Base-by-base conservation (phyloP, 345 rosid genomes). In the Capsella bursapastoris region DNA sequence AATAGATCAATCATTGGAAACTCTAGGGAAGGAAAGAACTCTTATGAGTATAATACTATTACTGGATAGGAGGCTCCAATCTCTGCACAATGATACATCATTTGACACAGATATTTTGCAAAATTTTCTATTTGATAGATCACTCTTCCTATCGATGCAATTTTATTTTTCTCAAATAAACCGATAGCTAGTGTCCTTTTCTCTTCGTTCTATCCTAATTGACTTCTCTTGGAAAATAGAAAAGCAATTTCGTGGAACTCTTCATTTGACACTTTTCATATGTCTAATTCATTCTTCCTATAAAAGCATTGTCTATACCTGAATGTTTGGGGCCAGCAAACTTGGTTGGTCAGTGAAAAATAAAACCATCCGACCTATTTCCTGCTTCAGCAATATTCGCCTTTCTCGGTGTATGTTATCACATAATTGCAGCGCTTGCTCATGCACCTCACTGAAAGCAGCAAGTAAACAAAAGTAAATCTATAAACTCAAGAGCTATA, bases 331-430 rank as follows among this genome's bases (percentile, higher is more conserved):
- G 32, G 99, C 98, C 85, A 95, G 82, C 74, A 95, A 86, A 84
- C 99, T 95, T 50, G 99, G 98, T 82, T 95, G 99, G 84, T 95
- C 99, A 18, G 97, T 89, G 66, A 92, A 92, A 81, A 95, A 95
- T 72, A 92, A 86, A 75, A 92, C 96, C 99, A 95, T 95, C 85
- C 97, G 88, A 74, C 98, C 97, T 57, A 92, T 89, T 84, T 95
- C 99, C 80, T 95, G 98, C 84, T 95, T 95, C 59, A 92, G 73
- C 72, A 95, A 79, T 83, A 90, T 90, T 82, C 98, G 88, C 80
- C 99, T 89, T 84, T 92, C 99, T 77, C 77, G 84, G 78, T 90
- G 98, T 75, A 89, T 88, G 65, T 84, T 85, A 82, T 88, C 90
- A 80, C 97, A 95, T 16, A 86, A 85, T 68, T 82, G 58, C 65